phyloP scores from a whole-genome alignment of 78 protist species.

The Goniomonas avonlea region DNA sequence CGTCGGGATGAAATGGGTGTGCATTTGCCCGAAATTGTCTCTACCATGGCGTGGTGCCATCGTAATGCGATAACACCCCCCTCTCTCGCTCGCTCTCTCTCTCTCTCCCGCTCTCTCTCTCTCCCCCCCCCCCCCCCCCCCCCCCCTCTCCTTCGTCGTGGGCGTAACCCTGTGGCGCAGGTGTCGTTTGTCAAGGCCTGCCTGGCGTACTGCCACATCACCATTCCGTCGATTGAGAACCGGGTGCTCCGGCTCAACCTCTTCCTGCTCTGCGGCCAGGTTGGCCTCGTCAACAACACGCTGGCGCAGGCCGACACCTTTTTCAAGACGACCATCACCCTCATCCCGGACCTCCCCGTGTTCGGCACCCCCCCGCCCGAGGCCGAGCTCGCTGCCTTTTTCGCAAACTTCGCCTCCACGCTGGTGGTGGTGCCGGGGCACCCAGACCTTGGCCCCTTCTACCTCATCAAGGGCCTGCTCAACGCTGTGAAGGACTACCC shows the following conservation, averaged over 20 bases:
- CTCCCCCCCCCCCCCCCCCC: too few relatives aligned
- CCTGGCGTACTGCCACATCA: constrained; percentile 63
- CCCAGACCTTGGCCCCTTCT: constrained; percentile 70
- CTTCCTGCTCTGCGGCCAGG: constrained; percentile 23
- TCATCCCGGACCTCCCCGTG: constrained; percentile 57
- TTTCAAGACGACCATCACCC: constrained; percentile 54
- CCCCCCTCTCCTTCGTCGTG: too few relatives aligned
- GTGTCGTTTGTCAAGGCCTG: constrained; percentile 42
- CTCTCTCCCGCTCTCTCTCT: too few relatives aligned
- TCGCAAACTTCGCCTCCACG: not conserved
- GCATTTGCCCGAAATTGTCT: too few relatives aligned
- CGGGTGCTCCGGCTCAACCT: constrained; percentile 44
- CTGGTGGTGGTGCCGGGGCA: constrained; percentile 75
- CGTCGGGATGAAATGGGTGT: too few relatives aligned
- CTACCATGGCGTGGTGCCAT: too few relatives aligned
- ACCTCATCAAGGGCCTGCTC: constrained; percentile 56
- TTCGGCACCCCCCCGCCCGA: too few relatives aligned
- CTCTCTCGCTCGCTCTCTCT: too few relatives aligned
- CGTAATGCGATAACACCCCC: too few relatives aligned
- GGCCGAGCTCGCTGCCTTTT: constrained; percentile 26
- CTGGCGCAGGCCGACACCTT: constrained; percentile 74
- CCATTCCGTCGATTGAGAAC: constrained; percentile 70
- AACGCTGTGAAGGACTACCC: constrained; percentile 18
- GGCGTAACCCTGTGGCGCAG: too few relatives aligned
- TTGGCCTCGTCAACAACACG: constrained; percentile 56